Evolutionary conservation across 2,329 filamentous ascomycete species (phyloP).

Genomic region (Davidsoniella australis): DNA sequence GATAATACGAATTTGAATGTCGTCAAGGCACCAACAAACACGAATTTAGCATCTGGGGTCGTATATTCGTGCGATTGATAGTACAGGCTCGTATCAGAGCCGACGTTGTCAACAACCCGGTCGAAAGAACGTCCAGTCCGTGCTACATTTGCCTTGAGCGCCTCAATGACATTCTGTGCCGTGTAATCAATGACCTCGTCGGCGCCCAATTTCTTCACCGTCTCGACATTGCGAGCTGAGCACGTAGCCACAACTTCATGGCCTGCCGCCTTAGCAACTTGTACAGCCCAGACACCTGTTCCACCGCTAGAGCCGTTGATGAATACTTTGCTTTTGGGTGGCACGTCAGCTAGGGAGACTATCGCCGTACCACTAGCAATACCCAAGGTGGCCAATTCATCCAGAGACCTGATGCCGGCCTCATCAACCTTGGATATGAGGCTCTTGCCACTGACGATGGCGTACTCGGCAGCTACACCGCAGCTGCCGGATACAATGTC

Average conservation of each 20-base stretch:
- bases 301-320: constrained; percentile 51
- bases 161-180: constrained; percentile 27
- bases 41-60: constrained; percentile 28
- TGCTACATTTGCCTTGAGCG: constrained; percentile 28
- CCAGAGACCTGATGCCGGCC: constrained; percentile 22
- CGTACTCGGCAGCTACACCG: constrained; percentile 28
- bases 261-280: constrained; percentile 45
- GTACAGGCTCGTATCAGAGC: constrained; percentile 35
- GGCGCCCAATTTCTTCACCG: constrained; percentile 43
- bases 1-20: constrained; percentile 16
- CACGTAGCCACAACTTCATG: constrained; percentile 44
- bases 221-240: constrained; percentile 38
- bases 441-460: constrained; percentile 19
- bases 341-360: background rate
- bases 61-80: constrained; percentile 33
- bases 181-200: constrained; percentile 50
- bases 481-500: constrained; percentile 17
- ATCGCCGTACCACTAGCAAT: constrained; percentile 22
- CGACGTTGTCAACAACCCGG: constrained; percentile 43
- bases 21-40: constrained; percentile 30
- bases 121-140: constrained; percentile 22
- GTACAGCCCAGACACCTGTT: constrained; percentile 42
- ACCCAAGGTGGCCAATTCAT: constrained; percentile 31
- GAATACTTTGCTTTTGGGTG: constrained; percentile 37
- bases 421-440: constrained; percentile 6